Base-by-base conservation (phyloP, 495 filamentous ascomycete species). In the Pyrenula massariospora region DNA sequence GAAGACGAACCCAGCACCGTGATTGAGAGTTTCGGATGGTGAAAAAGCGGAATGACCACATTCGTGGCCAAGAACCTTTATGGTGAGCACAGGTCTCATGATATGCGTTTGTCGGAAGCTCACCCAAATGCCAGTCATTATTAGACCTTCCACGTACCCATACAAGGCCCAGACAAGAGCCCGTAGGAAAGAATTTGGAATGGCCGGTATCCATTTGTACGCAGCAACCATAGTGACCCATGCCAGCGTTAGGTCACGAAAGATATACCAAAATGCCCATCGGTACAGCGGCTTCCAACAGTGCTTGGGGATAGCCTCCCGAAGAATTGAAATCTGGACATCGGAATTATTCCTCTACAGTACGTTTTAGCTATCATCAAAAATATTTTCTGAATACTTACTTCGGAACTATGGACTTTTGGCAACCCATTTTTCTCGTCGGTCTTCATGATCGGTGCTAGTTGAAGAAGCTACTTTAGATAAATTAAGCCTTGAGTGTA, bases 61-160 rank as follows among this genome's bases (percentile, higher is more conserved):
- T 73, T 91, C 87, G 69, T 90, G 87, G 25, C 86, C 87, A 53
- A 91, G n/a, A n/a, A n/a, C n/a, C n/a, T n/a, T n/a, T n/a, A n/a
- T n/a, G n/a, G n/a, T 70, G n/a, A n/a, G n/a, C n/a, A n/a, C n/a
- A n/a, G n/a, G n/a, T n/a, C n/a, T n/a, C n/a, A n/a, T n/a, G n/a
- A n/a, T n/a, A n/a, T n/a, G n/a, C n/a, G n/a, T n/a, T n/a, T n/a
- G n/a, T n/a, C n/a, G n/a, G n/a, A n/a, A n/a, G n/a, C n/a, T 47
- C 19, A 56, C 42, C 54, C 54, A 56, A n/a, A 56, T 12, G 1
- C 54, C 54, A 19, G 54, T 56, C 54, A 5, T 8, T 5, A 42
- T 15, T 42, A 42, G 31, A 8, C 31, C 31, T 42, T 42, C 8
- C 8, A 5, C 5, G 31, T 8, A 42, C 15, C 8, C 31, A 42